phyloP scores from a whole-genome alignment of 495 filamentous ascomycete species.

The Penicillium flavigenum region DNA sequence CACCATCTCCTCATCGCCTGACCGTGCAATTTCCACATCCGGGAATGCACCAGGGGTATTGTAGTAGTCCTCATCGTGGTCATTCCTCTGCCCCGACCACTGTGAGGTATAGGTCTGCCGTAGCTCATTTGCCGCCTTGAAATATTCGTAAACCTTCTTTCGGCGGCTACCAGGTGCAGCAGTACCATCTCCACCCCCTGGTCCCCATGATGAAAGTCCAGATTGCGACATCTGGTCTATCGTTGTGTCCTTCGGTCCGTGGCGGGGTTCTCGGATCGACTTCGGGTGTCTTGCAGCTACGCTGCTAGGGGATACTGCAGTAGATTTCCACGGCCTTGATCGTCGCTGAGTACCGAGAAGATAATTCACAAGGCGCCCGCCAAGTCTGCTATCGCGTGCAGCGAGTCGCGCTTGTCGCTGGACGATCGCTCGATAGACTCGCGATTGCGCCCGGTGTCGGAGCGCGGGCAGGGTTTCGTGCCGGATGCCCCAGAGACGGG shows the following conservation, averaged over 20 bases:
- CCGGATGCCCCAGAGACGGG: conserved; percentile 63
- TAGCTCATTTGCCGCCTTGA: conserved; percentile 87
- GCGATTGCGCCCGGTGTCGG: conserved; percentile 66
- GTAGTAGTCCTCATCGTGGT: conserved; percentile 53
- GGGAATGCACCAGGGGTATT: conserved; percentile 77
- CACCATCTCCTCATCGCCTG: conserved; percentile 87
- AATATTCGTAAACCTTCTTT: conserved; percentile 78
- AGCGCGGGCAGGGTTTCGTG: conserved; percentile 71
- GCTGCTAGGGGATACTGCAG: background rate
- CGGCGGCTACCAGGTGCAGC: conserved; percentile 67
- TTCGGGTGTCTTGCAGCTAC: conserved; percentile 13
- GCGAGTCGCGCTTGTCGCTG: conserved; percentile 56
- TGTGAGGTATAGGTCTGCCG: conserved; percentile 74
- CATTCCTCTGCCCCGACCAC: conserved; percentile 52
- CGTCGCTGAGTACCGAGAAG: conserved; percentile 49
- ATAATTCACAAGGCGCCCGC: conserved; percentile 49
- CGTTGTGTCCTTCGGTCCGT: conserved; percentile 31
- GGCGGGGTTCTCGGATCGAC: conserved; percentile 17
- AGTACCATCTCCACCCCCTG: conserved; percentile 46
- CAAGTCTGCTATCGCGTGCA: conserved; percentile 29
- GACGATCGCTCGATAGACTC: conserved; percentile 72
- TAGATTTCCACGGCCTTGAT: conserved; percentile 30
- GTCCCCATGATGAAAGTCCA: conserved; percentile 34
- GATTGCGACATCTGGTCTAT: conserved; percentile 42
- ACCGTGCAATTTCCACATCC: conserved; percentile 72